Percentiles rank a stretch among this genome's conserved stretches.
phyloP scores from a whole-genome alignment of 768 basidiomycete genomes.

The Myochromella boudieri region DNA sequence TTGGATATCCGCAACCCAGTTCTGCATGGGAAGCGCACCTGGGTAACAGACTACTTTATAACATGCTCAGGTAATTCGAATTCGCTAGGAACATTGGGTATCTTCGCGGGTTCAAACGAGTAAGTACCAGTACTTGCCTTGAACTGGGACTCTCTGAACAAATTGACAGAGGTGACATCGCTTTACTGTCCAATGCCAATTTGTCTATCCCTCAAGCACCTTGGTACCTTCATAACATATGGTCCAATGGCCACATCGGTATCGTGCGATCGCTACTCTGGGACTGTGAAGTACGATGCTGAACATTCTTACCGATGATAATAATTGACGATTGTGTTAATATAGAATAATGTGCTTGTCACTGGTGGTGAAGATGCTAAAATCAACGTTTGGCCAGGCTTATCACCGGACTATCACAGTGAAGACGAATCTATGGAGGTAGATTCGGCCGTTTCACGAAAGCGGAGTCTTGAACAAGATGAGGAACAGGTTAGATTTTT shows the following conservation, averaged over 20 bases:
- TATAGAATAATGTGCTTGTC: constrained; percentile 38
- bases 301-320: not conserved
- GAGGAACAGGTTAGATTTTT: constrained; percentile 22
- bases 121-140: constrained; percentile 31
- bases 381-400: constrained; percentile 40
- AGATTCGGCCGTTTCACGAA: constrained; percentile 18
- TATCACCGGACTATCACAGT: constrained; percentile 5
- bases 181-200: constrained; percentile 48
- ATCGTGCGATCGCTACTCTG: constrained; percentile 55
- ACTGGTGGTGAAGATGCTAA: constrained; percentile 54
- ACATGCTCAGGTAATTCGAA: constrained; percentile 41
- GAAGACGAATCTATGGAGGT: constrained; percentile 26
- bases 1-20: constrained; percentile 68
- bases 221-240: constrained; percentile 53
- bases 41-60: constrained; percentile 82
- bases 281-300: constrained; percentile 47
- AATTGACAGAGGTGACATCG: constrained; percentile 52
- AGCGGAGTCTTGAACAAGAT: constrained; percentile 22
- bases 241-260: constrained; percentile 56
- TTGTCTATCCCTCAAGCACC: constrained; percentile 34
- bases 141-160: not conserved
- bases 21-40: constrained; percentile 56
- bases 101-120: constrained; percentile 80
- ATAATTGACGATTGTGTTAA: not conserved
- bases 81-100: constrained; percentile 36